These are phyloP conservation scores for Boletus huronensis DNA, from an alignment of 768 basidiomycete genomes.

Conservation along the genomic window DNA sequence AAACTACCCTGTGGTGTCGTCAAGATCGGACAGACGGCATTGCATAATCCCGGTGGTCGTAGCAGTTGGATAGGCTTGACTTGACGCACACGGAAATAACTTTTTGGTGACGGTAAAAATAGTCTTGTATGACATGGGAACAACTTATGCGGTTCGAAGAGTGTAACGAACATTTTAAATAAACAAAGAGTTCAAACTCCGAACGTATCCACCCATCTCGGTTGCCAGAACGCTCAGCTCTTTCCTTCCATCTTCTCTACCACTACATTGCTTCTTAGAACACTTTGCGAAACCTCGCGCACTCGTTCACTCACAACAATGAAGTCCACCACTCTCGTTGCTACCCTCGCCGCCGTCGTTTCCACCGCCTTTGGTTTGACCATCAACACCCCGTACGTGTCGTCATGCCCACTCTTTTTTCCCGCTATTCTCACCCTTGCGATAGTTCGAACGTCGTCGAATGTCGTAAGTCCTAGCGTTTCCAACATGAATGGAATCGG, in stretches of 20 bases:
- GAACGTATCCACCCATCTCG: slow-evolving; percentile 11
- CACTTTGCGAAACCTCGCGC: slow-evolving; percentile 14
- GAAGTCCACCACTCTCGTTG: slow-evolving; percentile 33
- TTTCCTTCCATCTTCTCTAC: background rate
- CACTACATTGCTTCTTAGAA: background rate
- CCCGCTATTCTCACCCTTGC: background rate
- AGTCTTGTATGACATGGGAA: background rate
- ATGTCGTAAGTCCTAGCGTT: slow-evolving; percentile 45
- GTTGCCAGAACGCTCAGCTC: background rate
- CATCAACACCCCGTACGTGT: slow-evolving; percentile 68
- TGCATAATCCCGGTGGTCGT: slow-evolving; percentile 89
- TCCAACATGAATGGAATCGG: background rate
- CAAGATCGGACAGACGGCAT: slow-evolving; percentile 90
- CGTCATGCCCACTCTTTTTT: background rate
- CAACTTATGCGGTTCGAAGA: too few relatives aligned
- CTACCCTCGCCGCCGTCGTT: slow-evolving; percentile 29
- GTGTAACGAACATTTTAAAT: background rate
- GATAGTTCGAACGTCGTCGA: slow-evolving; percentile 38
- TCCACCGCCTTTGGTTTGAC: slow-evolving; percentile 44
- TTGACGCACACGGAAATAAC: slow-evolving; percentile 2
- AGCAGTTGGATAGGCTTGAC: slow-evolving; percentile 89
- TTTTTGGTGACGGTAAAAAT: background rate
- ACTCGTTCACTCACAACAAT: slow-evolving; percentile 29
- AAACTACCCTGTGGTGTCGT: slow-evolving; percentile 45
- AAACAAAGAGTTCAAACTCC: slow-evolving; percentile 31